Base-by-base conservation (phyloP, 1,284 basidiomycete genomes). In the Cryptococcus sp. region DNA sequence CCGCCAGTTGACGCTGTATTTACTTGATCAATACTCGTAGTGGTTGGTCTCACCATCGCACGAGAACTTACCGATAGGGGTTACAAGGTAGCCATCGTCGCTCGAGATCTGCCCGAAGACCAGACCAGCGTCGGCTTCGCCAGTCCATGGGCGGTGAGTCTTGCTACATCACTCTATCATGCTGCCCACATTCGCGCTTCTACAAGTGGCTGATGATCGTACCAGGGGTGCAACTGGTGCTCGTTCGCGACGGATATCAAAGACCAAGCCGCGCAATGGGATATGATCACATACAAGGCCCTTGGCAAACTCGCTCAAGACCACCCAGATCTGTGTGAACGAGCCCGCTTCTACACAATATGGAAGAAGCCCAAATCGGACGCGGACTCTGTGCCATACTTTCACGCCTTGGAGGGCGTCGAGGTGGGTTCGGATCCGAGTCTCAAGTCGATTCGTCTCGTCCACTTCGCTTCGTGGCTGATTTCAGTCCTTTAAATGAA, bases 171-270 rank as follows among this genome's bases (percentile, higher is more conserved):
- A 40, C 22, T 7, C 20, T 45, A 3, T 5, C 40, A 20, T 11
- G 27, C 46, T 22, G 3, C 30, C 10, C 30, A 2, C 10, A 13
- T 35, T 22, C 19, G n/a, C 13, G 45, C 22, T 11, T 17, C 16
- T 47, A 47, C 47, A 47, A 3, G 5, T 47, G 8, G 25, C 20
- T 22, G 17, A 20, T 20, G 11, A 10, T 39, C 27, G 23, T 3
- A 0, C n/a, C 65, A 86, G 83, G 87, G 87, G 16, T 86, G 86
- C 48, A 86, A 86, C 72, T 88, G 86, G 86, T 83, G 82, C 25
- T 85, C 87, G 10, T 83, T 85, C 58, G 81, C 79, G 25, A 70
- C 69, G 27, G 55, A 57, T 25, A 57, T 42, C 22, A 45, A 47
- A n/a, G 61, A 62, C 63, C 74, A 56, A 76, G 83, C 78, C 78